A percentile compares a stretch with the other conserved stretches of the same genome.
Evolutionary conservation across 2,329 filamentous ascomycete genomes (phyloP).

Genomic region (Penicillium sp.): DNA sequence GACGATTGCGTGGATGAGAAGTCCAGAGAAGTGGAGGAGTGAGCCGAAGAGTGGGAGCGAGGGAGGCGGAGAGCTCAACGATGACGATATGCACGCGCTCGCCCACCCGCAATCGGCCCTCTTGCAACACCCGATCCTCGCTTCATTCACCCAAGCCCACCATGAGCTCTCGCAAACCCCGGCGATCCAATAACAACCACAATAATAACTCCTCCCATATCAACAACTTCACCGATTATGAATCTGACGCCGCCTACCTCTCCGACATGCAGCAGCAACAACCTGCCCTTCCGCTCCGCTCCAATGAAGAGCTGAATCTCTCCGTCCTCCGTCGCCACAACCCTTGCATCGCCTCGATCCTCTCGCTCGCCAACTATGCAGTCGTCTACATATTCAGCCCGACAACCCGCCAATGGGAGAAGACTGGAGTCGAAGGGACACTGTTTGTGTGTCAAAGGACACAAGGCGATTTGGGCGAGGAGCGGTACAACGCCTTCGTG

Average conservation of each 20-base stretch:
- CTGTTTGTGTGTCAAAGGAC: constrained; percentile 75
- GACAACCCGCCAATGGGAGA: constrained; percentile 70
- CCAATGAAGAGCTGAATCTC: constrained; percentile 84
- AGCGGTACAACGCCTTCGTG: constrained; percentile 61
- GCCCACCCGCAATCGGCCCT: constrained; percentile 2
- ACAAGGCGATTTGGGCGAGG: constrained; percentile 45
- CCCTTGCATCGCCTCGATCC: constrained; percentile 67
- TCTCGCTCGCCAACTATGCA: constrained; percentile 78
- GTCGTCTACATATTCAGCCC: constrained; percentile 79
- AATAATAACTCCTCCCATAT: constrained; percentile 24
- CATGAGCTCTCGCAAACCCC: constrained; percentile 36
- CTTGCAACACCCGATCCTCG: not conserved
- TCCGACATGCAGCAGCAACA: constrained; percentile 34
- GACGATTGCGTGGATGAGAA: no score
- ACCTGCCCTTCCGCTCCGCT: constrained; percentile 52
- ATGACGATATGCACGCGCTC: constrained; percentile 8
- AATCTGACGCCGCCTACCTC: constrained; percentile 60
- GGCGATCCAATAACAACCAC: constrained; percentile 29
- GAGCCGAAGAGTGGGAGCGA: not conserved
- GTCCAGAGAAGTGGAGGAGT: not conserved
- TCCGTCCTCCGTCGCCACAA: constrained; percentile 78
- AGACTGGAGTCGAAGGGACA: constrained; percentile 78
- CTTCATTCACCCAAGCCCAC: constrained; percentile 4
- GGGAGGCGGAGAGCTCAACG: constrained; percentile 2
- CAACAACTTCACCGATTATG: constrained; percentile 55